Evolutionary conservation across 495 filamentous ascomycete species (phyloP).

Genomic region (Tuber microsphaerosporum): DNA sequence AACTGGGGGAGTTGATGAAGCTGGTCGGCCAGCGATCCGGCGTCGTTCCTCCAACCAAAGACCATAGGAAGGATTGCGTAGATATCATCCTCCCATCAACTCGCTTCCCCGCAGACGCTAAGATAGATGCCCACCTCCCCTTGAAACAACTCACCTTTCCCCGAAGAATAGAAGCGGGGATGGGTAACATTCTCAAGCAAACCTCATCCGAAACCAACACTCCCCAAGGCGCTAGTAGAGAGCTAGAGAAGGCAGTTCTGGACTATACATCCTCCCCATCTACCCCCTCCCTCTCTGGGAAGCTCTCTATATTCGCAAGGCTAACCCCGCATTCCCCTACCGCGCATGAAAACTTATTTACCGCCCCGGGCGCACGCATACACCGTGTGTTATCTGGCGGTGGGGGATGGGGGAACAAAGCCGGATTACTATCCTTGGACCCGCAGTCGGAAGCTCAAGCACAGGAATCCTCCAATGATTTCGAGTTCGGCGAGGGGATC

Average conservation of each 20-base stretch:
- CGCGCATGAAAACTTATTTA: conserved; percentile 19
- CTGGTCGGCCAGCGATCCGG: conserved; percentile 33
- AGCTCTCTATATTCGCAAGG: conserved; percentile 60
- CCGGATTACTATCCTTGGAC: conserved; percentile 61
- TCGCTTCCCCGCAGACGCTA: conserved; percentile 16
- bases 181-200: conserved; percentile 66
- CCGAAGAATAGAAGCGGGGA: conserved; percentile 52
- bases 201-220: conserved; percentile 44
- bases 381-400: conserved; percentile 61
- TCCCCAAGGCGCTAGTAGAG: conserved; percentile 48
- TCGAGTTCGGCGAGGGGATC: conserved; percentile 32
- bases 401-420: conserved; percentile 69
- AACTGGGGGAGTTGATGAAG: conserved; percentile 37
- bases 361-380: conserved; percentile 35
- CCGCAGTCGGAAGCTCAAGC: conserved; percentile 43
- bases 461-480: conserved; percentile 23
- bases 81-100: conserved; percentile 23
- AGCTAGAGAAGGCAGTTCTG: conserved; percentile 56
- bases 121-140: conserved; percentile 40
- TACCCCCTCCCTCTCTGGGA: conserved; percentile 18
- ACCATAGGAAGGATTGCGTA: conserved; percentile 24
- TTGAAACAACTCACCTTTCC: conserved; percentile 53
- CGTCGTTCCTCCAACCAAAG: conserved; percentile 17
- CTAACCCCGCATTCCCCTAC: conserved; percentile 45
- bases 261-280: conserved; percentile 47